Evolutionary conservation across 1,284 basidiomycete species (phyloP).

Genomic region (Pyrrhoderma noxium): DNA sequence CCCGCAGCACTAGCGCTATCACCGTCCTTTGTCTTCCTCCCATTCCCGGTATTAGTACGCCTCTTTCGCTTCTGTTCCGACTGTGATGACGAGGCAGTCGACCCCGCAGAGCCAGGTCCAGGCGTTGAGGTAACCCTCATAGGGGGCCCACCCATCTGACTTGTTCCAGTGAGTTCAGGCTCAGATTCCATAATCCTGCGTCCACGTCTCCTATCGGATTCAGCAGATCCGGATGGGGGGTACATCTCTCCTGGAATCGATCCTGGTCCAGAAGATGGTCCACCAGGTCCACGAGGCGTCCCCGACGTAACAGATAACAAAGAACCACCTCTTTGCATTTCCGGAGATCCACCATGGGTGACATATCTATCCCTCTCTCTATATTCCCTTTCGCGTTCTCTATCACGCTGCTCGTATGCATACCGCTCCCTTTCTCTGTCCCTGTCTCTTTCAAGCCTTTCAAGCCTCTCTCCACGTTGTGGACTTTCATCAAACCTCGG

Average conservation of each 20-base stretch:
- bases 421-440: conserved; percentile 20
- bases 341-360: conserved; percentile 7
- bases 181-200: conserved; percentile 11
- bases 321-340: conserved; percentile 9
- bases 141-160: conserved; percentile 7
- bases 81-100: conserved; percentile 4
- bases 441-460: conserved; percentile 1
- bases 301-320: neutral
- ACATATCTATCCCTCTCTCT: neutral
- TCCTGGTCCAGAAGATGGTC: conserved; percentile 2
- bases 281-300: neutral
- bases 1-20: conserved; percentile 18
- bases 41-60: conserved; percentile 1
- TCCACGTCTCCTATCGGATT: conserved; percentile 10
- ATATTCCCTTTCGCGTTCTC: conserved; percentile 24
- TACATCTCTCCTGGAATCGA: conserved; percentile 10
- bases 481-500: conserved; percentile 27
- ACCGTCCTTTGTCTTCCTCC: conserved; percentile 19
- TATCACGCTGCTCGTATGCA: conserved; percentile 21
- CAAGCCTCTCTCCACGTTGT: conserved; percentile 18
- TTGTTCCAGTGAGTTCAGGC: neutral
- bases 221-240: neutral
- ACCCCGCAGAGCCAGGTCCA: conserved; percentile 7
- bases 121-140: conserved; percentile 4
- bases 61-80: conserved; percentile 11